These are phyloP conservation scores for Epichloe hybrida DNA, from an alignment of 2,329 filamentous ascomycete species.

Conservation along the genomic window DNA sequence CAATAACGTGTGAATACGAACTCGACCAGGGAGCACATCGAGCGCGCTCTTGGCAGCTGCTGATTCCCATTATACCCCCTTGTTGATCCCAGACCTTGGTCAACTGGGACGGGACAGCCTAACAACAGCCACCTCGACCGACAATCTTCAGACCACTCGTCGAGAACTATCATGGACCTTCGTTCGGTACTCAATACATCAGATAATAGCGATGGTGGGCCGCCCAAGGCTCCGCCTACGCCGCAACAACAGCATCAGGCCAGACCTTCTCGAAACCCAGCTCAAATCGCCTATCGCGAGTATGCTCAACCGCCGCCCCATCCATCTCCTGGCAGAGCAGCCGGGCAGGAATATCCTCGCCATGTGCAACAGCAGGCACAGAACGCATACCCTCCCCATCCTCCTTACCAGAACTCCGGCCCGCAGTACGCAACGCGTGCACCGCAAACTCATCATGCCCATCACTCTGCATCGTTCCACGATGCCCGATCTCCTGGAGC, in stretches of 20 bases:
- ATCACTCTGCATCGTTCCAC: constrained; percentile 28
- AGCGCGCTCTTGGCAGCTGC: background rate
- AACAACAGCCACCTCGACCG: background rate
- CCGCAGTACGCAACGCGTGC: constrained; percentile 28
- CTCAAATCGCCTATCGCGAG: constrained; percentile 36
- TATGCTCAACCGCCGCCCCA: constrained; percentile 29
- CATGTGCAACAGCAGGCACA: constrained; percentile 18
- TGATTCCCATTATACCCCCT: background rate
- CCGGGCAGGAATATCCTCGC: constrained; percentile 30
- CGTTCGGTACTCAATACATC: constrained; percentile 40
- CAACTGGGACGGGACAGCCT: background rate
- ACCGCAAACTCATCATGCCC: constrained; percentile 24
- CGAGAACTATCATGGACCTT: constrained; percentile 32
- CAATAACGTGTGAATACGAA: background rate
- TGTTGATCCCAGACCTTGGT: background rate
- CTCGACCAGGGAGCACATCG: background rate
- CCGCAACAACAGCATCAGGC: constrained; percentile 19
- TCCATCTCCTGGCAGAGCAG: constrained; percentile 33
- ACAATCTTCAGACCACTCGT: background rate
- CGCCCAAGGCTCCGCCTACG: constrained; percentile 19
- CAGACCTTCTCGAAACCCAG: constrained; percentile 24
- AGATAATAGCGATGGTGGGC: constrained; percentile 29
- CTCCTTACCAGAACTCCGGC: constrained; percentile 25
- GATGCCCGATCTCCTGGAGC: constrained; percentile 37
- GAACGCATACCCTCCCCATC: constrained; percentile 24